These are phyloP conservation scores for Vigna reflexopilosa DNA, from an alignment of 306 rosid genomes.

Conservation along the genomic window DNA sequence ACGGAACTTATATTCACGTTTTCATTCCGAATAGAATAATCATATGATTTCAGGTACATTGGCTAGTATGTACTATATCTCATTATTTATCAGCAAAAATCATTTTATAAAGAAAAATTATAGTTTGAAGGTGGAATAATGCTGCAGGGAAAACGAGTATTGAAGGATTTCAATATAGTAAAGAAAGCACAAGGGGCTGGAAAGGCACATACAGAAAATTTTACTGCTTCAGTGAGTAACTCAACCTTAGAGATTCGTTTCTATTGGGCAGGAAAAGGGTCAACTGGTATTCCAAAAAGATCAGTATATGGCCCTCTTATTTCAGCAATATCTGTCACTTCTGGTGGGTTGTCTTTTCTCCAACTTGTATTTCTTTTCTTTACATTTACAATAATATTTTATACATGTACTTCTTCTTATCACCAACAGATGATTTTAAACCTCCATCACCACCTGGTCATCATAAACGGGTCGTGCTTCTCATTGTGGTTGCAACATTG, in stretches of 20 bases:
- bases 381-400: not conserved
- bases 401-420: not conserved
- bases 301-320: constrained; percentile 23
- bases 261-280: constrained; percentile 49
- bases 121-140: not conserved
- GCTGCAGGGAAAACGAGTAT: constrained; percentile 12
- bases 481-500: constrained; percentile 41
- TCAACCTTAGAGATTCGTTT: constrained; percentile 41
- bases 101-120: not conserved
- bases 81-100: no score
- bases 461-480: constrained; percentile 35
- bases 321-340: constrained; percentile 18
- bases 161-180: constrained; percentile 47
- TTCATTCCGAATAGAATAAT: no score
- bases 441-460: not conserved
- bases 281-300: constrained; percentile 6
- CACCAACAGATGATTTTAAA: constrained; percentile 11
- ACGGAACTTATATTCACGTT: no score
- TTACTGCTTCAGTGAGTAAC: constrained; percentile 24
- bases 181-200: constrained; percentile 43
- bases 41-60: no score
- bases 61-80: no score
- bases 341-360: not conserved
- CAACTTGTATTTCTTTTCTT: not conserved
- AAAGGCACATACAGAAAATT: not conserved